Evolutionary conservation across 768 basidiomycete genomes (phyloP), one percentile per base, ranked within the genome.

Genomic region (Mycena amicta): DNA sequence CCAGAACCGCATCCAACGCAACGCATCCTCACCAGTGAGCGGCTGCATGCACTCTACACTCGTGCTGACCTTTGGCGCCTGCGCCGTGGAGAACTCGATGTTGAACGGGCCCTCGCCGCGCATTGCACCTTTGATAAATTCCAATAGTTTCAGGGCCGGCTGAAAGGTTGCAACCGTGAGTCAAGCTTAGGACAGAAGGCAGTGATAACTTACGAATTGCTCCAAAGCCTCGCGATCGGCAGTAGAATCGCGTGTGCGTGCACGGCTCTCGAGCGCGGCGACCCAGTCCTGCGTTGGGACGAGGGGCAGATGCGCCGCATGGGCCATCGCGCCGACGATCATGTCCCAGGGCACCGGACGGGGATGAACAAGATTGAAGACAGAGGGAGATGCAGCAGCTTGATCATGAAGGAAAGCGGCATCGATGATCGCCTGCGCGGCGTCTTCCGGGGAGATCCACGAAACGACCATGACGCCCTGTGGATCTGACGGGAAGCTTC

Each of bases 91-190:
- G 20, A 52, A 56, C 5, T 23, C 22, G 13, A 52, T 5, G 27
- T 52, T 51, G 22, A 45, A 45, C 8, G 43, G 8, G 43, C 43
- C 43, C 3, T 40, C 39, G 11, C 15, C 29, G 3, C 33, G 22
- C 29, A 58, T 20, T 3, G 31, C 45, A 12, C 40, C 50, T 23
- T 27, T 30, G 31, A 58, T 52, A 23, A 57, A 57, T 18, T 47
- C 50, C 8, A 57, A 50, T 27, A 57, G 30, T 39, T 57, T 57
- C 31, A 57, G 33, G n/a, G 50, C 56, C 15, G 56, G 56, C 56
- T 57, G 29, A 6, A 15, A 33, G 54, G 53, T 5, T 51, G 53
- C n/a, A 20, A 2, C n/a, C 16, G n/a, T 31, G 2, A 33, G 3
- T 20, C 29, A 8, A 3, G 26, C 5, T 11, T 2, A 23, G 20